Percentiles rank a stretch among this genome's conserved stretches.
phyloP scores from a whole-genome alignment of 192 early-diverging fungal species.

The Chytriomyces sp. region DNA sequence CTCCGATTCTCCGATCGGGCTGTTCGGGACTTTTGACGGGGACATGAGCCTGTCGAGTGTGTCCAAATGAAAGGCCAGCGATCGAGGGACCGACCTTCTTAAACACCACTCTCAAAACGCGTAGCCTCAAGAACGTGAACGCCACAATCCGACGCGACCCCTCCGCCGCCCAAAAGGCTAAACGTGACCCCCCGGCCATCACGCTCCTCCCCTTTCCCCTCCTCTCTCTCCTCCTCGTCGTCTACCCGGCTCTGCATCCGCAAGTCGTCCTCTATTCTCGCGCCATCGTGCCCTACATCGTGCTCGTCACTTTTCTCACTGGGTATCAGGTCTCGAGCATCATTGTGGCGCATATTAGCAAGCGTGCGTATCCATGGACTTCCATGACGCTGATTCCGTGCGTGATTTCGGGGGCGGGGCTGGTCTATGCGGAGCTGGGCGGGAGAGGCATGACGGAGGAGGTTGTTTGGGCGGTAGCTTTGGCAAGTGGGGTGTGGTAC shows the following conservation, averaged over 20 bases:
- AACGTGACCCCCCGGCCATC: conserved; percentile 53
- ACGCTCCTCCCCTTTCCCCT: conserved; percentile 71
- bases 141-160: conserved; percentile 56
- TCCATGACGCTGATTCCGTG: conserved; percentile 46
- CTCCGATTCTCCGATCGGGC: too few relatives aligned
- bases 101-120: neutral
- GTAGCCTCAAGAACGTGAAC: conserved; percentile 10
- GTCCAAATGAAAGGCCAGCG: too few relatives aligned
- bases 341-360: conserved; percentile 85
- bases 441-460: conserved; percentile 30
- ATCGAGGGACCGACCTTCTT: conserved; percentile 25
- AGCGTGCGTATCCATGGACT: conserved; percentile 76
- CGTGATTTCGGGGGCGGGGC: conserved; percentile 9
- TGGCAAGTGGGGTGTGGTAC: conserved; percentile 30
- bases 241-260: conserved; percentile 60
- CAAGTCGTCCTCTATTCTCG: neutral
- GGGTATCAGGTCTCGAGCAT: conserved; percentile 83
- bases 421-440: neutral
- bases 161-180: conserved; percentile 54
- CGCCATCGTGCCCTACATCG: conserved; percentile 63
- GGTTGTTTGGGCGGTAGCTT: conserved; percentile 35
- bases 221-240: conserved; percentile 49
- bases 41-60: too few relatives aligned
- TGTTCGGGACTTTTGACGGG: too few relatives aligned
- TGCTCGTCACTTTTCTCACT: conserved; percentile 73